A percentile compares a stretch with the other conserved stretches of the same genome.
phyloP scores from a whole-genome alignment of 257 asterid species.

The Ballota nigra region DNA sequence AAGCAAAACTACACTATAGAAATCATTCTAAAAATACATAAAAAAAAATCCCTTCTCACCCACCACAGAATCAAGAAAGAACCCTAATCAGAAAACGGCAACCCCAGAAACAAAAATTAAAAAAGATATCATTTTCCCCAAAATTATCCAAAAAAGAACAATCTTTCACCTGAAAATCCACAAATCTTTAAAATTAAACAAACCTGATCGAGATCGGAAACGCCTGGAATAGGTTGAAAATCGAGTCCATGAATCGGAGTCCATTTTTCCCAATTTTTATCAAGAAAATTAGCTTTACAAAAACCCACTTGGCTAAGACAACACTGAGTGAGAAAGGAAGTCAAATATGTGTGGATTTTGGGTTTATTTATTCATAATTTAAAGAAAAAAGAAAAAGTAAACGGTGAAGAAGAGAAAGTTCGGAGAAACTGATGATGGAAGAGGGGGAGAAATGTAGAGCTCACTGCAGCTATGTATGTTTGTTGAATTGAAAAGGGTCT shows the following conservation, averaged over 20 bases:
- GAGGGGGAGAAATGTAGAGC: conserved; percentile 34
- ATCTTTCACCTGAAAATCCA: not conserved
- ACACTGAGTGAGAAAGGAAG: conserved; percentile 23
- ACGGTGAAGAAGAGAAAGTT: conserved; percentile 32
- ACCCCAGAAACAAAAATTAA: not conserved
- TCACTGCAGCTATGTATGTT: conserved; percentile 34
- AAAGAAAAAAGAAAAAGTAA: not conserved
- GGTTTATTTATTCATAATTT: not conserved
- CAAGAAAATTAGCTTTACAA: not conserved
- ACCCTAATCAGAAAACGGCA: conserved; percentile 9
- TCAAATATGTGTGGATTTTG: not conserved
- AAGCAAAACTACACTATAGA: not conserved
- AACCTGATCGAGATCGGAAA: conserved; percentile 69
- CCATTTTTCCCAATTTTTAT: conserved; percentile 39
- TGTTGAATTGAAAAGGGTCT: not conserved
- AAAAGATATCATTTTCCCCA: no score
- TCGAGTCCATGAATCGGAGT: conserved; percentile 79
- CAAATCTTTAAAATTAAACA: conserved; percentile 11
- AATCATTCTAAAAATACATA: no score
- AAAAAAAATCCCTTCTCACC: not conserved
- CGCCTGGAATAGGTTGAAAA: conserved; percentile 51
- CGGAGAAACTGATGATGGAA: conserved; percentile 36
- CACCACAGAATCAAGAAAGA: conserved; percentile 6
- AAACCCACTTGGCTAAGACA: conserved; percentile 26
- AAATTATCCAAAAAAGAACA: not conserved